Evolutionary conservation across 306 rosid species (phyloP).

Genomic region (Vigna angularis): DNA sequence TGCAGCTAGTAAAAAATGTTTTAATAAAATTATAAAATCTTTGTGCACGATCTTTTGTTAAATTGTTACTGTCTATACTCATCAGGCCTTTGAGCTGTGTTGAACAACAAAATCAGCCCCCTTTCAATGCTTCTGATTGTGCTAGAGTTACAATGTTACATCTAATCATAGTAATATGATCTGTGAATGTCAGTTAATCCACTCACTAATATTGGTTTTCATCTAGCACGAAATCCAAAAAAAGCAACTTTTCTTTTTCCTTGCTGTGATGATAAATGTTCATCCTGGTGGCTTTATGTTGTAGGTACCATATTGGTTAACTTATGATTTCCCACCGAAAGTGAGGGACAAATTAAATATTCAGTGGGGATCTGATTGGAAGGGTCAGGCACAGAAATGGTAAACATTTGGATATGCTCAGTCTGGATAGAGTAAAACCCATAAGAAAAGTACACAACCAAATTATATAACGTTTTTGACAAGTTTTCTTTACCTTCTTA

Average conservation of each 20-base stretch:
- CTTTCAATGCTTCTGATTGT: constrained; percentile 5
- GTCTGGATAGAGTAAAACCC: constrained; percentile 35
- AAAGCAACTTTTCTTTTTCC: neutral
- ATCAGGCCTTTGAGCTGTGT: neutral
- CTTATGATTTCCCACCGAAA: constrained; percentile 91
- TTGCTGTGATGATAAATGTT: constrained; percentile 19
- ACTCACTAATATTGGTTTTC: neutral
- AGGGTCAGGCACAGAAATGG: constrained; percentile 97
- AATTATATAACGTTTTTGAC: constrained; percentile 16
- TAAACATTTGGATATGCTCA: constrained; percentile 44
- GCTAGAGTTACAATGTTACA: constrained; percentile 19
- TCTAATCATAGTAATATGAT: constrained; percentile 9
- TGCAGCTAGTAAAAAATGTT: neutral
- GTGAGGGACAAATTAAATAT: constrained; percentile 70
- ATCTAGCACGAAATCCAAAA: constrained; percentile 18
- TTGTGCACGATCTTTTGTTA: neutral
- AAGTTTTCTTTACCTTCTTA: neutral
- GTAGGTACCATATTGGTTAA: constrained; percentile 85
- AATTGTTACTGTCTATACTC: neutral
- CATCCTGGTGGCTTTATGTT: constrained; percentile 40
- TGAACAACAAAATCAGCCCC: neutral
- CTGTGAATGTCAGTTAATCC: constrained; percentile 9
- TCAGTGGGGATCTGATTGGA: constrained; percentile 92
- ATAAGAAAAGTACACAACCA: neutral
- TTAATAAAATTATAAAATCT: constrained; percentile 13